Percentiles rank a stretch among this genome's conserved stretches.
These are phyloP conservation scores for Didymella lethalis DNA, from an alignment of 2,329 filamentous ascomycete genomes.

Conservation along the genomic window DNA sequence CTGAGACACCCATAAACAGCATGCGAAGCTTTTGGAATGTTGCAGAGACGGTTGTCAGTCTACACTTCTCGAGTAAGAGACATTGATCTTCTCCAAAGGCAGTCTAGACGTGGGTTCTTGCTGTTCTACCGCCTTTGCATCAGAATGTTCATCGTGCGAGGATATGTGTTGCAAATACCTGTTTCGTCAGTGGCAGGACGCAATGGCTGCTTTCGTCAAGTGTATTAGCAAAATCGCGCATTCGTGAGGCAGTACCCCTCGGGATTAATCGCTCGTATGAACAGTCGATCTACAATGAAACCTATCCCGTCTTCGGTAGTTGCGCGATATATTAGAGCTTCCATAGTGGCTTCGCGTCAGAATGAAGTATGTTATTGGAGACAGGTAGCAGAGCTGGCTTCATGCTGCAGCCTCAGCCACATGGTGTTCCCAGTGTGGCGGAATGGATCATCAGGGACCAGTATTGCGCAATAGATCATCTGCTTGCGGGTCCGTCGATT, in stretches of 20 bases:
- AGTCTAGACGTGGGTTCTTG: not conserved
- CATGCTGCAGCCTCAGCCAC: not conserved
- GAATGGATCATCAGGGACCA: not conserved
- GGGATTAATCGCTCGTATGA: constrained; percentile 6
- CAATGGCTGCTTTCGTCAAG: not conserved
- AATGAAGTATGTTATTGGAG: not conserved
- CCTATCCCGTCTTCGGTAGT: not conserved
- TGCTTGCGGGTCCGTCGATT: not conserved
- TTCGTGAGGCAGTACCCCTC: constrained; percentile 4
- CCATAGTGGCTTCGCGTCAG: not conserved
- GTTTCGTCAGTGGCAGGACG: not conserved
- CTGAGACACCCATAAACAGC: not conserved
- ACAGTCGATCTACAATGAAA: not conserved
- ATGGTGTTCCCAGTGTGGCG: not conserved
- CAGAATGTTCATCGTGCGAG: not conserved
- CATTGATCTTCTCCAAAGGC: not conserved
- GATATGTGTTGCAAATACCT: not conserved
- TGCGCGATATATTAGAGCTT: not conserved
- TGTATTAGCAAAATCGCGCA: constrained; percentile 4
- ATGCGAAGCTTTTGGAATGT: not conserved
- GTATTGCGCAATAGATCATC: not conserved
- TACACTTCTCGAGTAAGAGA: not conserved
- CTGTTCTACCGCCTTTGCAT: not conserved
- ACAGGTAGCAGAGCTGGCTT: not conserved
- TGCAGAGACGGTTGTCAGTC: not conserved